Evolutionary conservation across 2,329 filamentous ascomycete genomes (phyloP), one percentile per base, ranked within the genome.

Genomic region (Colletotrichum sp.): DNA sequence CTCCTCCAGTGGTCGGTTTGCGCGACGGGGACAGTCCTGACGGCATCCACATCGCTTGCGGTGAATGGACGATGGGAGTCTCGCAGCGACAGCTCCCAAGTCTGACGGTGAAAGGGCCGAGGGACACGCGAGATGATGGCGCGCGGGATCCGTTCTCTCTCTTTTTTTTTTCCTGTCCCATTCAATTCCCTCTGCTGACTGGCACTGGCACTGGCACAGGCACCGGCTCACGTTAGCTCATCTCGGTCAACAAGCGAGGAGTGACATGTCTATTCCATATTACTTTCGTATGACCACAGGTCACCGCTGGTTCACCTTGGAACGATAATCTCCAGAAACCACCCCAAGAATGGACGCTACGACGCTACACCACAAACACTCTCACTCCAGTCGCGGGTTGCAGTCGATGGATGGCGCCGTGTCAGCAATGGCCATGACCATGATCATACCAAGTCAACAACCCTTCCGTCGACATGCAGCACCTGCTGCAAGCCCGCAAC

Each of bases 291-390:
- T 48, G 64, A 65, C 70, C 21, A 66, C 38, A 74, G 70, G 74
- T 75, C 74, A 75, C 74, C 70, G 74, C 74, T 75, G 74, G 30
- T 75, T 75, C 58, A 72, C 52, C 34, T 68, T n/a, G 64, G 57
- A 66, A 48, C 67, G 7, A 65, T 30, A 67, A 38, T 71, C 60
- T 72, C 58, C 52, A 30, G 38, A 68, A 63, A 58, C 55, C 55
- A 58, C 55, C 55, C 55, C 55, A 58, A 18, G 36, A 28, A 48
- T 32, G 21, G n/a, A 52, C 55, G 18, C 32, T 60, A 63, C 57
- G 67, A 57, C 24, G 28, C 24, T 43, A 24, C 28, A 52, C 30
- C 57, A 69, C 18, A 52, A 52, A 52, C 43, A 52, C n/a, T 13
- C 12, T 21, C 71, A 60, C 65, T 9, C 57, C 52, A 63, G 21